These are phyloP conservation scores for Triticum urartu DNA, from an alignment of 176 grass and related monocot genomes.

Conservation along the genomic window DNA sequence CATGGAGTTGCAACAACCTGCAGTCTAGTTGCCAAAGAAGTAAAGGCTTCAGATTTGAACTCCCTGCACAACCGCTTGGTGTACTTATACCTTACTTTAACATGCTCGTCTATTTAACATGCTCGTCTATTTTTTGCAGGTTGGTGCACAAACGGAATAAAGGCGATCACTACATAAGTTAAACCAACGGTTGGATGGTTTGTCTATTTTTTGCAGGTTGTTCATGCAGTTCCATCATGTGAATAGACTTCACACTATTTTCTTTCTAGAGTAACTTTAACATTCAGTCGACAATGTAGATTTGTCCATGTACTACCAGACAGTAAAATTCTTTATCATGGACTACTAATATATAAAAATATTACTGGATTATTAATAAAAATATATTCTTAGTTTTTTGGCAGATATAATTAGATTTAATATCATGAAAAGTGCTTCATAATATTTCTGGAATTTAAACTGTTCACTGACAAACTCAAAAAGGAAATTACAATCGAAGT, in stretches of 20 bases:
- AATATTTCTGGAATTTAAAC: neutral
- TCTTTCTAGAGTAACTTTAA: neutral
- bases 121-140: neutral
- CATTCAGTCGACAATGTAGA: neutral
- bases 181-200: neutral
- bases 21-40: slow-evolving; percentile 28
- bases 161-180: slow-evolving; percentile 11
- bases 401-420: neutral
- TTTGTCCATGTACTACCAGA: neutral
- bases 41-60: slow-evolving; percentile 30
- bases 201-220: neutral
- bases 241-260: neutral
- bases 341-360: neutral
- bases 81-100: slow-evolving; percentile 35
- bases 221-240: slow-evolving; percentile 7
- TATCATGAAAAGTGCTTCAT: neutral
- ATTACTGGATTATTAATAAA: neutral
- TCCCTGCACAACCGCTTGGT: slow-evolving; percentile 25
- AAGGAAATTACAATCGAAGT: neutral
- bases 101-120: neutral
- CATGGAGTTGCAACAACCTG: slow-evolving; percentile 48
- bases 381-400: neutral
- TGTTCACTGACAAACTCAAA: neutral
- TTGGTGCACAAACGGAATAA: slow-evolving; percentile 3
- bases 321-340: neutral